phyloP scores from a whole-genome alignment of 352 stramenopile genomes.

The Blastocystis sp. region DNA sequence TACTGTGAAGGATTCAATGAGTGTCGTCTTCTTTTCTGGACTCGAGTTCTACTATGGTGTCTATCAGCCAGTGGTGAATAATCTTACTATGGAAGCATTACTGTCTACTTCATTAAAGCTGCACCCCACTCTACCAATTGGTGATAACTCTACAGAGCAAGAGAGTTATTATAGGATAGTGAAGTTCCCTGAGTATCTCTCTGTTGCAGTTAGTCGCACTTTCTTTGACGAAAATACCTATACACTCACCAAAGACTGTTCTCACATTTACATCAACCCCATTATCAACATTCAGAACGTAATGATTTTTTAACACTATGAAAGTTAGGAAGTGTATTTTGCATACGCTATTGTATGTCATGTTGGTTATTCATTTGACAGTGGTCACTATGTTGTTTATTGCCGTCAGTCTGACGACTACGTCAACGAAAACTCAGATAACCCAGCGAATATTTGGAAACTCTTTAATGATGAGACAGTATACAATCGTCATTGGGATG shows the following conservation, averaged over 20 bases:
- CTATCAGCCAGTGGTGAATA: background rate
- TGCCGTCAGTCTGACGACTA: constrained; percentile 31
- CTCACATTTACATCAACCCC: background rate
- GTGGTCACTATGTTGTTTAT: constrained; percentile 32
- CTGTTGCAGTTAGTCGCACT: background rate
- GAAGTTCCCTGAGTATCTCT: background rate
- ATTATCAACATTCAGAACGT: background rate
- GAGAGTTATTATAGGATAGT: background rate
- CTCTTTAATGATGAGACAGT: constrained; percentile 37
- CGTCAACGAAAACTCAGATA: background rate
- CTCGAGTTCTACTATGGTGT: background rate
- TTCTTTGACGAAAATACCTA: constrained; percentile 20
- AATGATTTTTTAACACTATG: background rate
- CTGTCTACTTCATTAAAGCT: background rate
- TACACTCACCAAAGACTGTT: constrained; percentile 5
- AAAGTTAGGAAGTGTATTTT: background rate
- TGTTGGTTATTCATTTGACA: constrained; percentile 32
- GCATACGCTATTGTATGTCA: constrained; percentile 28
- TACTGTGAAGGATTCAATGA: background rate
- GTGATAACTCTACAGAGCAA: no score
- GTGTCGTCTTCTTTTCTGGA: background rate
- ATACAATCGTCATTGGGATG: background rate
- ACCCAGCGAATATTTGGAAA: constrained; percentile 1
- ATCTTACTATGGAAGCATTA: background rate
- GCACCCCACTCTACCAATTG: background rate